Evolutionary conservation across 1,139 yeast genomes (phyloP), one percentile per base, ranked within the genome.

Genomic region (Saccharomyces uvarum): DNA sequence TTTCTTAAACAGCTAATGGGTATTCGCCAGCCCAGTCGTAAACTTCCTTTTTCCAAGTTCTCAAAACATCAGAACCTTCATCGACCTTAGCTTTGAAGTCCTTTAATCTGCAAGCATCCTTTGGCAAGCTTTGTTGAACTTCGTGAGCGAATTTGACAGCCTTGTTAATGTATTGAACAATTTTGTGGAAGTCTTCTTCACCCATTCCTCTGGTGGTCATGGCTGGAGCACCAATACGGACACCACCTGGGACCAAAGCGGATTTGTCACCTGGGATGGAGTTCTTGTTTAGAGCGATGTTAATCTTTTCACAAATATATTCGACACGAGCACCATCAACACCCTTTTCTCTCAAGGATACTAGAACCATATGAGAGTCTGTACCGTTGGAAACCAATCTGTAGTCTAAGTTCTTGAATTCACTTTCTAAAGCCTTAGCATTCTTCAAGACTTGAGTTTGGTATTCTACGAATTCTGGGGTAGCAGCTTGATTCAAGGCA

Each of bases 271-370:
- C 98, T 60, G 99, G 98, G 63, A 93, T 90, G 52, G 99, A 86
- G 81, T 93, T 93, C 77, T 93, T 93, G 81, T 93, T 93, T 69
- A 90, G 83, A 33, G 98, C 98, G 72, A 93, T 90, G 79, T 93
- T 93, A 70, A 89, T 86, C 70, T 88, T 86, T 75, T 93, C 99
- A 74, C 95, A 87, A 54, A 93, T 89, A 54, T 93, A 83, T 78
- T 93, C 99, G 56, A 90, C 88, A 76, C 99, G 88, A 54, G 99
- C 98, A 75, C 99, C 99, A 71, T 93, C 99, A 63, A 93, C 85
- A 65, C 87, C 84, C 76, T 89, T 85, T 69, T 89, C 93, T 75
- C 86, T 88, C 70, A 93, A 80, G 60, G 91, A 87, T 57, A 93
- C 91, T 64, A 93, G 80, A 55, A 93, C 90, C 90, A 93, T 84